Evolutionary conservation across 345 rosid species (phyloP).

Genomic region (Lagerstroemia speciosa): DNA sequence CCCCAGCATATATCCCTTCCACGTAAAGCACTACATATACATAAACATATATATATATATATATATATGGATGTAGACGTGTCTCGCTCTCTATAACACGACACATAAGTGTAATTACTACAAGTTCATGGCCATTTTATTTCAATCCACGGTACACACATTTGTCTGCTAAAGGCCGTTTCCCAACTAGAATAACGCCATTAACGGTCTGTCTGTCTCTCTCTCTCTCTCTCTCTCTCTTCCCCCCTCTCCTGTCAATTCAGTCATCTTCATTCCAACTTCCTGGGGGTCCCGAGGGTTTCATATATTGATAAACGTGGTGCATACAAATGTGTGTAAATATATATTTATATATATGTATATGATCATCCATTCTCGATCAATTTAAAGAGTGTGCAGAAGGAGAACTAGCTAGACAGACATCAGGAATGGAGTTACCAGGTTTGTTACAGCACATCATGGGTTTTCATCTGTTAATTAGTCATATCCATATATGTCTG

Average conservation of each 20-base stretch:
- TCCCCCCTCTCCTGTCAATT: not conserved
- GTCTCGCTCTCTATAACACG: too few species aligned
- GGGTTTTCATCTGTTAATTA: not conserved
- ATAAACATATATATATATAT: not conserved
- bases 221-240: too few species aligned
- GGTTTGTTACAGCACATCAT: not conserved
- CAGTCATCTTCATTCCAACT: constrained; percentile 2
- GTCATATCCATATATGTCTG: not conserved
- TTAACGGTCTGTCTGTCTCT: constrained; percentile 1
- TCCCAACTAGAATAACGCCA: constrained; percentile 2
- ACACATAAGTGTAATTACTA: not conserved
- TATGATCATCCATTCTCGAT: not conserved
- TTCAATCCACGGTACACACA: not conserved
- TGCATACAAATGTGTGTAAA: not conserved
- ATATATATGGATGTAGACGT: not conserved
- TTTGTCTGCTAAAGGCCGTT: not conserved
- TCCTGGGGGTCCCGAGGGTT: not conserved
- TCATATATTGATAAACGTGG: not conserved
- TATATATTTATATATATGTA: not conserved
- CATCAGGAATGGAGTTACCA: not conserved
- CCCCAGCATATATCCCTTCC: not conserved
- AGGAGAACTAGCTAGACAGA: not conserved
- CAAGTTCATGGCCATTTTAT: not conserved
- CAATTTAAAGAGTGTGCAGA: not conserved
- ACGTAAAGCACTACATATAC: constrained; percentile 2